phyloP scores from a whole-genome alignment of 257 asterid genomes.

The Leptodermis oblonga region DNA sequence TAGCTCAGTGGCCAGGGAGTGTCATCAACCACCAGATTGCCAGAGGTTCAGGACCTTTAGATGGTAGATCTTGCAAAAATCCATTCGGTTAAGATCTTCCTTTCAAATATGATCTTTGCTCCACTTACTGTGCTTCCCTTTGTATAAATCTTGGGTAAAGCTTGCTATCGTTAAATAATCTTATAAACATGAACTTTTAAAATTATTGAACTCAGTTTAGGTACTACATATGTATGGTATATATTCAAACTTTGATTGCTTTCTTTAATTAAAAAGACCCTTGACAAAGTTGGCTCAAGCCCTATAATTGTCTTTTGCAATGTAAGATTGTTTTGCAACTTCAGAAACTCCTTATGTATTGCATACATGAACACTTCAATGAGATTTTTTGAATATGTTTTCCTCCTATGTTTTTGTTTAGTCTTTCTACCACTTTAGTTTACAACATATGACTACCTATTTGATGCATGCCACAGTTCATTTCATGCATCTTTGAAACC shows the following conservation, averaged over 20 bases:
- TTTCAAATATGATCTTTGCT: not conserved
- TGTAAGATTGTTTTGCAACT: not conserved
- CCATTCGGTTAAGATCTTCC: not conserved
- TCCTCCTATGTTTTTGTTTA: not conserved
- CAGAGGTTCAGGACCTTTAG: not conserved
- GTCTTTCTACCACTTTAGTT: not conserved
- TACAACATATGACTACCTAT: not conserved
- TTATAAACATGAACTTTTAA: not conserved
- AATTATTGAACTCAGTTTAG: not conserved
- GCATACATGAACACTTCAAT: not conserved
- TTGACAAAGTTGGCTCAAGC: slow-evolving; percentile 2
- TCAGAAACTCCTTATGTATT: not conserved
- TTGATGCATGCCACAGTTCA: not conserved
- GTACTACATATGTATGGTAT: not conserved
- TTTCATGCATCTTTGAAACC: not conserved
- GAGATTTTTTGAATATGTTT: not conserved
- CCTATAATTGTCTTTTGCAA: not conserved
- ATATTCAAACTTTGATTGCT: not conserved
- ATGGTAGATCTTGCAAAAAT: not conserved
- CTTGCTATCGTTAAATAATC: not conserved
- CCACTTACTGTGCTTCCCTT: not conserved
- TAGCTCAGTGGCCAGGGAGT: not conserved
- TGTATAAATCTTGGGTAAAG: not conserved
- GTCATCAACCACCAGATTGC: not conserved
- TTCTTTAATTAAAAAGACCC: not conserved